Evolutionary conservation across 441 rosid genomes (phyloP), one percentile per base, ranked within the genome.

Genomic region (Bocquillonia castaneifolia): DNA sequence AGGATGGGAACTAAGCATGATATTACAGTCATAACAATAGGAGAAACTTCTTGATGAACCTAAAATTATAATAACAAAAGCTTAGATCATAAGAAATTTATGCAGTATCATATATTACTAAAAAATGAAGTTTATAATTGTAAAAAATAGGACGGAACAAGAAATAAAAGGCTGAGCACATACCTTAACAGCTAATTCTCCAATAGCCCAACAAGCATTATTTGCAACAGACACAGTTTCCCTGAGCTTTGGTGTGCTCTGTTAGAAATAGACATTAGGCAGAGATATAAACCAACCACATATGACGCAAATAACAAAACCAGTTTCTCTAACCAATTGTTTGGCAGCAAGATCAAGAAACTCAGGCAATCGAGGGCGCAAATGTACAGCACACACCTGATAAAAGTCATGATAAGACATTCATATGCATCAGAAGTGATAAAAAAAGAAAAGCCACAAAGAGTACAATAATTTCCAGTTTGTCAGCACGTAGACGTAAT

Each of bases 141-240:
- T 12, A 45, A 22, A 47, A 15, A 42, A 26, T 5, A 32, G 29
- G 0, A 5, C 51, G 37, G 14, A 13, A 28, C 4, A 28, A n/a
- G 2, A 48, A 39, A 22, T 2, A 62, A 50, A 59, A 58, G 51
- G 65, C 25, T 34, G 64, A 56, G 13, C 1, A 9, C 72, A 72
- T 74, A 91, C 99, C 93, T 95, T 95, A 72, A 95, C 83, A 10
- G 98, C 98, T 66, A 92, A 77, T 74, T 95, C 99, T 72, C 99
- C 99, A 61, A 95, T 88, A 63, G 99, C 98, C 99, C 99, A 95
- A 62, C 99, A 95, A 9, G 98, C 98, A 78, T 95, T 95, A 77
- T 95, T 95, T 44, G 97, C 99, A 4, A 89, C 99, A 69, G 97
- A 95, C 70, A 86, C 53, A 67, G 86, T 83, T 75, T 92, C 98